Base-by-base conservation (phyloP, 2,329 filamentous ascomycete genomes). In the Pestalotiopsis sp. region DNA sequence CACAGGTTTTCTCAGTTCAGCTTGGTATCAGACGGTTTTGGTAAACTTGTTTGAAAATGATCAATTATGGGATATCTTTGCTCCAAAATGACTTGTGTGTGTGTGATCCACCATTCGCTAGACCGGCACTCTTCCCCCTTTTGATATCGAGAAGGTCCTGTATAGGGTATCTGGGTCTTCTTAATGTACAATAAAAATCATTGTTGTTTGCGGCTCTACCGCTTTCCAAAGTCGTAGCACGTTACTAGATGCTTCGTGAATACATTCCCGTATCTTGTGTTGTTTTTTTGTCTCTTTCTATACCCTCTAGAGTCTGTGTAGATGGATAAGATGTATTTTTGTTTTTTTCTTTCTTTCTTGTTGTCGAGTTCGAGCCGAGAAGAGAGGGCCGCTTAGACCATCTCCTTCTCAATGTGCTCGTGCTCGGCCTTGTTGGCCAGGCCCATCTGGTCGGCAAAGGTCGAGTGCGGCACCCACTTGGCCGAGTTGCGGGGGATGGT, bases 381-480 rank as follows among this genome's bases (percentile, higher is more conserved):
- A 27, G 45, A n/a, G 45, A 3, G 25, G 25, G 25, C 25, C 25
- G 4, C 14, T 41, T 62, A 62, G 7, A 66, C 64, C 17, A 13
- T 66, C 70, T 74, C 68, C 58, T 75, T 60, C 71, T 77, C 74
- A 63, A 75, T 69, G 63, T 75, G 70, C 62, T 70, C 59, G 3
- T 68, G 69, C 25, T 52, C 68, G 41, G 31, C 57, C 77, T 81
- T 77, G 20, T 84, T 81, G 56, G 79, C 81, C 65, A 85, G 75
- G 72, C 84, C 82, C 83, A 87, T 87, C 71, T 88, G 81, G 63
- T 80, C 78, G 66, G 91, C 90, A 73, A 92, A 95, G 73, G 92
- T 94, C 75, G 84, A 84, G 76, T 87, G 87, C 58, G 92, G 92
- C 80, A 86, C 88, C 93, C 93, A 96, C 83, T 90, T 91, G 82